phyloP scores from a whole-genome alignment of 768 basidiomycete genomes.

The Phanerochaete carnosa region DNA sequence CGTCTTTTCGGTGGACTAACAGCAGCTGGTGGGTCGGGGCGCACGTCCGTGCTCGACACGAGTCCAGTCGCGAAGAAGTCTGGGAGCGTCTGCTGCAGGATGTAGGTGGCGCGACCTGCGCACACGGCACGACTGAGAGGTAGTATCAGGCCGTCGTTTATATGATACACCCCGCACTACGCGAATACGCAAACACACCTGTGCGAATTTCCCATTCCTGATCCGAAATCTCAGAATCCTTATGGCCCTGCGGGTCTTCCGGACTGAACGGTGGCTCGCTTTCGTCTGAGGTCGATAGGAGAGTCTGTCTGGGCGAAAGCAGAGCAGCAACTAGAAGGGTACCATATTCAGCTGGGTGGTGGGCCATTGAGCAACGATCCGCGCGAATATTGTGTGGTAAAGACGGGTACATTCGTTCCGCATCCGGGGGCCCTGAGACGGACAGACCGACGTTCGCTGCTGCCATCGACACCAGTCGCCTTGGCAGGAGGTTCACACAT shows the following conservation, averaged over 20 bases:
- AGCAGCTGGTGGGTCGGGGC: not conserved
- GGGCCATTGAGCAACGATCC: not conserved
- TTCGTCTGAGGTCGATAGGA: not conserved
- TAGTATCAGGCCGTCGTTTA: constrained; percentile 28
- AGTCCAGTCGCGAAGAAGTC: constrained; percentile 70
- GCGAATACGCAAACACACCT: constrained; percentile 36
- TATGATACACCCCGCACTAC: not conserved
- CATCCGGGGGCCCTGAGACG: not conserved
- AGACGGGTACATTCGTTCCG: not conserved
- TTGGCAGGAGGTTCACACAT: not conserved
- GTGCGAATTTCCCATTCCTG: constrained; percentile 78
- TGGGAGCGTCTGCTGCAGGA: constrained; percentile 67
- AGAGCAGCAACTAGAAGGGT: not conserved
- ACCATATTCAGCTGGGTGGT: not conserved
- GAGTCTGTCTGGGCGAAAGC: not conserved
- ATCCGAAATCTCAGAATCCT: constrained; percentile 46
- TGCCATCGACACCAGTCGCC: not conserved
- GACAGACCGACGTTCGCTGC: not conserved
- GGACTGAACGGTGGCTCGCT: not conserved
- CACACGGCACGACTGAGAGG: constrained; percentile 4
- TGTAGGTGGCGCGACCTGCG: constrained; percentile 66
- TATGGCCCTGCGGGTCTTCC: constrained; percentile 28
- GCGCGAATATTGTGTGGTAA: too few species aligned
- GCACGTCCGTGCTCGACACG: constrained; percentile 46
- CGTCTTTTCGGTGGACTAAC: not conserved